Percentiles rank a stretch among this genome's conserved stretches.
Evolutionary conservation across 225 moss, liverwort and hornwort genomes (phyloP).

Genomic region (Bryoerythrophyllum caledonicum): DNA sequence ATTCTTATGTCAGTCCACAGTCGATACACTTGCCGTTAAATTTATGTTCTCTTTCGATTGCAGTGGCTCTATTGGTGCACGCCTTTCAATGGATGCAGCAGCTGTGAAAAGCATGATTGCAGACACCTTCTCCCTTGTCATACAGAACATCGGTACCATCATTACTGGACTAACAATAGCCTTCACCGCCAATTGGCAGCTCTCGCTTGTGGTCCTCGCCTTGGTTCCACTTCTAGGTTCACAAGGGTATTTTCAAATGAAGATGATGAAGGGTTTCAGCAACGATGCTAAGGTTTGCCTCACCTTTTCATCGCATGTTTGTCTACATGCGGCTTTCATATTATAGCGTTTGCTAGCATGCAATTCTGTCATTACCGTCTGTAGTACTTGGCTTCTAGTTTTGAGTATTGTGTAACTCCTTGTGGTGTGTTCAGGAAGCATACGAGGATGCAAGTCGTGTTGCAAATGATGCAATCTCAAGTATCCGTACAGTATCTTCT

Average conservation of each 20-base stretch:
- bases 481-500: slow-evolving; percentile 66
- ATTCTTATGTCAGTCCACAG: neutral
- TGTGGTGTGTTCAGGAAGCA: slow-evolving; percentile 36
- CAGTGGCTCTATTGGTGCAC: slow-evolving; percentile 90
- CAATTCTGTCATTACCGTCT: neutral
- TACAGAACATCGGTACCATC: slow-evolving; percentile 74
- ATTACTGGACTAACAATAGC: slow-evolving; percentile 63
- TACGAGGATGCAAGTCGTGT: slow-evolving; percentile 68
- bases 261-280: slow-evolving; percentile 73
- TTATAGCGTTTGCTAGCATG: neutral
- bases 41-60: slow-evolving; percentile 1
- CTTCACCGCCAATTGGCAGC: slow-evolving; percentile 78
- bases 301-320: slow-evolving; percentile 5
- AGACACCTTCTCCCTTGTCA: slow-evolving; percentile 67
- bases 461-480: slow-evolving; percentile 67
- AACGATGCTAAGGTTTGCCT: slow-evolving; percentile 75
- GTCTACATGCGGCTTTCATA: neutral
- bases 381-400: neutral
- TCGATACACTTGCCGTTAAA: neutral
- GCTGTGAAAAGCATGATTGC: slow-evolving; percentile 80
- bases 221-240: slow-evolving; percentile 75
- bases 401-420: neutral
- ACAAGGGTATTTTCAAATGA: slow-evolving; percentile 72
- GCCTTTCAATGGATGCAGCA: slow-evolving; percentile 84
- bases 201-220: slow-evolving; percentile 71